These are phyloP conservation scores for Sonneratia caseolaris DNA, from an alignment of 345 rosid species.

Conservation along the genomic window DNA sequence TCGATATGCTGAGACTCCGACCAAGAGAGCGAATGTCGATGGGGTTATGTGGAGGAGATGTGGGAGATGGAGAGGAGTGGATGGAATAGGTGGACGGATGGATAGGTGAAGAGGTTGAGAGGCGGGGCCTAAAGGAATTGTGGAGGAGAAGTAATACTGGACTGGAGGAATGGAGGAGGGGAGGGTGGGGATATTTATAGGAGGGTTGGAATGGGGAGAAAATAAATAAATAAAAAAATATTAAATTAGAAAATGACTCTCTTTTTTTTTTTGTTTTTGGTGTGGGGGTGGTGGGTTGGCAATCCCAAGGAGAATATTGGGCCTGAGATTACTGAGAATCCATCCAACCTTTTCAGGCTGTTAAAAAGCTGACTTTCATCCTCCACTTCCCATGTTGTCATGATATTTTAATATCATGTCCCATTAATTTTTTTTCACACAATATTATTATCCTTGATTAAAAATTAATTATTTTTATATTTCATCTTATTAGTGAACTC, in stretches of 20 bases:
- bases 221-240: not conserved
- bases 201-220: not conserved
- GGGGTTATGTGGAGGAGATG: not conserved
- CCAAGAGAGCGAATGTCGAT: not conserved
- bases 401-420: not conserved
- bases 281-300: conserved; percentile 6
- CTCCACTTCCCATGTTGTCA: not conserved
- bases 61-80: conserved; percentile 1
- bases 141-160: not conserved
- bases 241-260: not conserved
- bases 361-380: conserved; percentile 23
- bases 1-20: not conserved
- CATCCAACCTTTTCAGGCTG: conserved; percentile 3
- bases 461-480: no score
- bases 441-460: no score
- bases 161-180: not conserved
- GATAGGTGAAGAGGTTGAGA: no score
- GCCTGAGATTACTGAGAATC: conserved; percentile 34
- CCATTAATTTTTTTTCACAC: no score
- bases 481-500: no score
- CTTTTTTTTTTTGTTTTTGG: not conserved
- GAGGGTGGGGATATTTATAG: conserved; percentile 10
- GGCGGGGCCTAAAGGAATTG: not conserved
- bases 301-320: conserved; percentile 96
- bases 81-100: not conserved